Conservation (phyloP, 2,329 filamentous ascomycete species). For the Alternaria sp. region DNA sequence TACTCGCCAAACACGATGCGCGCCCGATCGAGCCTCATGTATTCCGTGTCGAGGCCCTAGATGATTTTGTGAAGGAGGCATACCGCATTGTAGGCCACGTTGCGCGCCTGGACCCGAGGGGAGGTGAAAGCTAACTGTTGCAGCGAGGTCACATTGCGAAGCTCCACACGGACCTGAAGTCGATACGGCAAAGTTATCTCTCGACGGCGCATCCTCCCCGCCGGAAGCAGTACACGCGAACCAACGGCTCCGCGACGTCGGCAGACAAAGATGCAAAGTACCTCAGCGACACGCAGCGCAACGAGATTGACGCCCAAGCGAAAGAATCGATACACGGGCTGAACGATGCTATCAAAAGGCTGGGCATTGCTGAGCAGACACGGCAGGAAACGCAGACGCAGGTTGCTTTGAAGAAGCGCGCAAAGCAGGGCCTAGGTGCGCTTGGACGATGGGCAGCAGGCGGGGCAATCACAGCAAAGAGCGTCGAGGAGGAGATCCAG, state of each 20-base stretch:
- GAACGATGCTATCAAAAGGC: conserved; percentile 77
- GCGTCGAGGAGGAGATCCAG: conserved; percentile 71
- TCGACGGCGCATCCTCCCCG: conserved; percentile 73
- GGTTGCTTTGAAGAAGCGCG: conserved; percentile 74
- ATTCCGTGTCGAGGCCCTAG: conserved; percentile 59
- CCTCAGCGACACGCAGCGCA: conserved; percentile 81
- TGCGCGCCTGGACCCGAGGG: conserved; percentile 11
- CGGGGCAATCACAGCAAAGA: conserved; percentile 59
- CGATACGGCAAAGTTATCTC: conserved; percentile 89
- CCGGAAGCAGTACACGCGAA: conserved; percentile 55
- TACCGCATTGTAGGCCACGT: conserved; percentile 77
- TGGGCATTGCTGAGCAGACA: conserved; percentile 82
- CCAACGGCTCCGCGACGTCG: conserved; percentile 34
- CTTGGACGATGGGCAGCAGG: conserved; percentile 72
- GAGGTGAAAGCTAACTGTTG: conserved; percentile 29
- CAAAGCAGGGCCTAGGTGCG: conserved; percentile 66
- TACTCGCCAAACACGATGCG: conserved; percentile 66
- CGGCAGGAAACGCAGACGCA: conserved; percentile 76
- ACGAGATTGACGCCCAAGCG: conserved; percentile 85
- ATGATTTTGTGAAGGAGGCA: conserved; percentile 92
- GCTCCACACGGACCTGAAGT: conserved; percentile 78
- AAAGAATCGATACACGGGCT: conserved; percentile 86
- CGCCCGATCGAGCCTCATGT: conserved; percentile 55
- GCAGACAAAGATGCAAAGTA: conserved; percentile 58
- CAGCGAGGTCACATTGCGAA: conserved; percentile 86